Base-by-base conservation (phyloP, 2,329 filamentous ascomycete genomes). In the Exophiala spinifera region DNA sequence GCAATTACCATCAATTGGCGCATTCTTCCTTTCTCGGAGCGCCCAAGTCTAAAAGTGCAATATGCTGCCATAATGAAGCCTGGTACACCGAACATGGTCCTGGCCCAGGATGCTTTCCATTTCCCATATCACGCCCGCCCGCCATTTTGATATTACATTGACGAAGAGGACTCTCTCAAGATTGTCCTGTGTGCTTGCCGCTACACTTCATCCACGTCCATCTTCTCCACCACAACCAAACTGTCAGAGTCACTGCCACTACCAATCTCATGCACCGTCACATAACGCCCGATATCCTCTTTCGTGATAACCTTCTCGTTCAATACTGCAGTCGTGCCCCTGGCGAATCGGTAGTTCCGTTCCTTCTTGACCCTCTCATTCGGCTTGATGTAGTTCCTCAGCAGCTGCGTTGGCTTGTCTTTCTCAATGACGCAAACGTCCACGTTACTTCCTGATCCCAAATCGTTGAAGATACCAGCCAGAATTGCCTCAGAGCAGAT, bases 381-480 rank as follows among this genome's bases (percentile, higher is more conserved):
- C 55, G 94, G 94, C 71, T 82, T 92, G 72, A 95, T 87, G 78
- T 88, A 94, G 76, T 96, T 96, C 68, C 94, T 83, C 81, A 95
- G 81, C 70, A 99, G 75, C 64, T 76, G 66, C 23, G 89, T 94
- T 23, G 94, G 96, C 85, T 96, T 96, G 66, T 96, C 91, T 66
- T 86, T 82, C 58, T 92, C 95, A 70, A 99, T 99, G 66, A 99
- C 83, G 61, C 91, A 92, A 31, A 99, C 88, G 69, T 99, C 95
- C 54, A 99, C 94, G 71, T 99, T 99, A 70, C 89, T 95, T 66
- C 94, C 94, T 3, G 91, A 96, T 13, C 94, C 94, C 70, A 99
- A 72, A 75, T 99, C 94, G 79, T 99, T 99, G 79, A 94, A 99
- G 76, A 99, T 95, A 85, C 94, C 94, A 10, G 95, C 88, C 76